Evolutionary conservation across 139 green algal species (phyloP), one percentile per base, ranked within the genome.

Genomic region (Volvox reticuliferus): DNA sequence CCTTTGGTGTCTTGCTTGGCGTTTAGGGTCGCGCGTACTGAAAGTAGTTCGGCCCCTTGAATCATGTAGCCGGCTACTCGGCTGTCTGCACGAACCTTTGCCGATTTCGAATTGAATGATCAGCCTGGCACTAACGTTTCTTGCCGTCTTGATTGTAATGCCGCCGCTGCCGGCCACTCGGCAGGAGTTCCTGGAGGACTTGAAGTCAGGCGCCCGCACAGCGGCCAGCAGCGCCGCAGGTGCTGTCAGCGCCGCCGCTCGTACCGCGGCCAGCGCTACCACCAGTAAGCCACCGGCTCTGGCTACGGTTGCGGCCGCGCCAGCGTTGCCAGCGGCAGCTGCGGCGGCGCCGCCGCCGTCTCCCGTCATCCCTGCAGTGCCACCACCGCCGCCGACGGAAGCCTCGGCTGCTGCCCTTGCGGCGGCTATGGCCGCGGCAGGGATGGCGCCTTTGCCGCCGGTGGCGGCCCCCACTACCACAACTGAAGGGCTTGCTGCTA

Each of bases 161-260:
- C 65, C 65, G 5, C 65, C 24, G 65, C 65, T 28, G 65, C 24
- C 65, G 21, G 21, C 2, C 65, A 69, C 17, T 32, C 55, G 5
- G 12, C 12, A 84, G 87, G 76, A 78, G 22, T 69, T 91, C 76
- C 76, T 91, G 24, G 87, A 91, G 12, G 87, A 86, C 33, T 55
- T 86, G 61, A 79, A 91, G 44, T 61, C n/a, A 26, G 24, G n/a
- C 19, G 19, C 79, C 30, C 1, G 30, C 0, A 21, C 75, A 33
- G 33, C 32, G 26, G 62, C 62, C 76, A 24, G 18, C 26, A 26
- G 55, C 50, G 16, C 61, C 21, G 36, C 55, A 1, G 32, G 68
- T 33, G 86, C 87, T 26, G 87, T 76, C 16, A 21, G 5, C 24
- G 26, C 21, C 65, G 75, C 87, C 33, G 32, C 73, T n/a, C 26